These are phyloP conservation scores for Pelargonium exstipulatum DNA, from an alignment of 441 rosid species.

Conservation along the genomic window DNA sequence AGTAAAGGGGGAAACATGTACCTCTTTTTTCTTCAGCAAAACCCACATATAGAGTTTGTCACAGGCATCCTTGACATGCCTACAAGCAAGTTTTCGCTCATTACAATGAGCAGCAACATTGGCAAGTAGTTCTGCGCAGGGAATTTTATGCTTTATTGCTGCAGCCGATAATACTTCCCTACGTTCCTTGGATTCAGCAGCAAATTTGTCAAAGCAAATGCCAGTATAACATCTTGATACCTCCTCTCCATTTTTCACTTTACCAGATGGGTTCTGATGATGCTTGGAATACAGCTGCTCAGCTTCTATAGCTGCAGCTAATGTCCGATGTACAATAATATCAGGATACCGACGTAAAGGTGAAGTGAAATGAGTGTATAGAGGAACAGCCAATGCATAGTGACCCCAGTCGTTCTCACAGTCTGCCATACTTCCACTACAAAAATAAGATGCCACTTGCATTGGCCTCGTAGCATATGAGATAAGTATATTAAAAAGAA, in stretches of 20 bases:
- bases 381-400: slow-evolving; percentile 78
- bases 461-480: slow-evolving; percentile 70
- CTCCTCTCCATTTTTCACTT: slow-evolving; percentile 22
- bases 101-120: slow-evolving; percentile 64
- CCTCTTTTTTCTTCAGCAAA: slow-evolving; percentile 69
- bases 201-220: slow-evolving; percentile 48
- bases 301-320: slow-evolving; percentile 83
- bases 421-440: slow-evolving; percentile 57
- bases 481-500: slow-evolving; percentile 54
- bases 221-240: slow-evolving; percentile 51
- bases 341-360: slow-evolving; percentile 91
- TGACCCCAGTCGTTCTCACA: slow-evolving; percentile 64
- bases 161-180: slow-evolving; percentile 53
- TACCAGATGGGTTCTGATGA: slow-evolving; percentile 17
- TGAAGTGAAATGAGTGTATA: slow-evolving; percentile 90
- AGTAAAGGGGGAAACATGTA: slow-evolving; percentile 12
- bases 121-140: slow-evolving; percentile 43
- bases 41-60: slow-evolving; percentile 81
- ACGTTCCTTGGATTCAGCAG: slow-evolving; percentile 53
- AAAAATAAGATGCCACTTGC: slow-evolving; percentile 84
- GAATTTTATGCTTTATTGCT: slow-evolving; percentile 56
- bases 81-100: slow-evolving; percentile 56
- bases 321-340: slow-evolving; percentile 71
- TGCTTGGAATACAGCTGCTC: slow-evolving; percentile 46
- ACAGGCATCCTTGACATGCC: slow-evolving; percentile 74